phyloP scores from a whole-genome alignment of 2,329 filamentous ascomycete genomes.

The Apiospora koreana region DNA sequence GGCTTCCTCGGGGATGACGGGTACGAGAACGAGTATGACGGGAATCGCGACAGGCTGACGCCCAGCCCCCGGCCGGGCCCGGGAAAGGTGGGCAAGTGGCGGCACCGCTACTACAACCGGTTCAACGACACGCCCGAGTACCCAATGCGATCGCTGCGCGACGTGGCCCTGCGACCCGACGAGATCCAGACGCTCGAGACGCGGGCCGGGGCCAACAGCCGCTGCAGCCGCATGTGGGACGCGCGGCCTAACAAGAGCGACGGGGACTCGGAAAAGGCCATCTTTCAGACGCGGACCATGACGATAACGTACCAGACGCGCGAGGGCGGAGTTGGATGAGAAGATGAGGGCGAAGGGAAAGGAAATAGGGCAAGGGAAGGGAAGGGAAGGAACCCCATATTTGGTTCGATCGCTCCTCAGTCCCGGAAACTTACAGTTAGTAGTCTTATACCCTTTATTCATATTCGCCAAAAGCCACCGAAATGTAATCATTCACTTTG shows the following conservation, averaged over 20 bases:
- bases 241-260: neutral
- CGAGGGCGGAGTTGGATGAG: neutral
- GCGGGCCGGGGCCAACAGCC: neutral
- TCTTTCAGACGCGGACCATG: constrained; percentile 14
- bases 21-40: too few species aligned
- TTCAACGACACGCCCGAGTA: neutral
- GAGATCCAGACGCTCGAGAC: constrained; percentile 2
- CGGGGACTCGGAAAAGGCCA: constrained; percentile 10
- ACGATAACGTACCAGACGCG: constrained; percentile 10
- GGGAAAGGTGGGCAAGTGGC: neutral
- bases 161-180: neutral
- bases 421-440: neutral
- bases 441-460: neutral
- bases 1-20: constrained; percentile 2
- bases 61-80: neutral
- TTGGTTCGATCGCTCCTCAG: neutral
- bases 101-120: neutral
- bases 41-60: neutral
- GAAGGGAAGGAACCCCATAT: neutral
- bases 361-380: neutral
- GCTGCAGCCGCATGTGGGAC: neutral
- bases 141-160: neutral
- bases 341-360: too few species aligned
- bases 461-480: too few species aligned
- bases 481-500: neutral